Evolutionary conservation across 192 early-diverging fungal genomes (phyloP), one percentile per base, ranked within the genome.

Genomic region (Piromyces finnis): DNA sequence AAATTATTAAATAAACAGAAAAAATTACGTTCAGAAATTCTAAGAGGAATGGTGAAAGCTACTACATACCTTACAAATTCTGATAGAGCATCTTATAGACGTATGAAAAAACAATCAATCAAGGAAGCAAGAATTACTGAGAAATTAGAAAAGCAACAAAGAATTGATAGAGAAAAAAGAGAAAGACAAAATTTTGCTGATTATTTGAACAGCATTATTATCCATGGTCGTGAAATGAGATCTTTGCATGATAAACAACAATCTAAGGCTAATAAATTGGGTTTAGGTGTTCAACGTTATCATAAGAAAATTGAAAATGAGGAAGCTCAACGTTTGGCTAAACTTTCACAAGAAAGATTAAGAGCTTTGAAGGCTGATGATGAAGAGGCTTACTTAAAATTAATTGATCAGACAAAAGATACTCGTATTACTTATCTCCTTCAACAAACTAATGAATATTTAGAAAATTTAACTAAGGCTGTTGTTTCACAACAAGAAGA

Each of bases 391-490:
- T 99, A 99, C 84, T 86, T 98, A 83, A 94, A 95, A 83, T 89
- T 99, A 77, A 89, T 99, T 79, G 96, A 98, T 84, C 86, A 95
- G 87, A 93, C 93, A 51, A 99, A 99, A 87, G 95, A 99, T 84
- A 98, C 92, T 41, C 94, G 98, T 85, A 94, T 99, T 80, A 92
- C 93, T 35, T 93, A 95, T 80, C 85, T 99, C 86, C 87, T 99
- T 30, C 86, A 88, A 81, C 96, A 98, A 87, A 99, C 98, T 12
- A 91, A 94, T 84, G 79, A 87, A 77, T 99, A 94, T 83, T 88
- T 99, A 79, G 87, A 86, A 14, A 93, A 92, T 68, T 90, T 99
- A 36, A 93, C 93, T 14, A 90, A 93, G 39, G 94, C 95, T 30
- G 93, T 99, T 81, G 85, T 90, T 28, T 92, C 90, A 28, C 98